Conservation (phyloP, 768 basidiomycete species). For the Russula compacta region DNA sequence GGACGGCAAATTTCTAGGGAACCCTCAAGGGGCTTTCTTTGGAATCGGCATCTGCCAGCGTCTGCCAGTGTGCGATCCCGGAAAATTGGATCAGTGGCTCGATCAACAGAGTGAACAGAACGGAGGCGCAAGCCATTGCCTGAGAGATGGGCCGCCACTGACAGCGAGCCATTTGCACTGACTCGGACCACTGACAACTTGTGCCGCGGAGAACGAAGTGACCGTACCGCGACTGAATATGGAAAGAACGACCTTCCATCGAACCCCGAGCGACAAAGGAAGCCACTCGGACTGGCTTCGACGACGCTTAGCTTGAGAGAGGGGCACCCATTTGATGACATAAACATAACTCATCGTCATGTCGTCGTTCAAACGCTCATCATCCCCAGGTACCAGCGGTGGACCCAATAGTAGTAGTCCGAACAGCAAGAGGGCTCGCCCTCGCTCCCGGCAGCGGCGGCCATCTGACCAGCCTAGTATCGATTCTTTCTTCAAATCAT, state of each 20-base stretch:
- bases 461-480: conserved; percentile 6
- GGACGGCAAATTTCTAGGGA: not conserved
- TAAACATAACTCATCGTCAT: conserved; percentile 8
- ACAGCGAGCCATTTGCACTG: too few relatives aligned
- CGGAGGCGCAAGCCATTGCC: not conserved
- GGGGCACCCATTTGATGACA: not conserved
- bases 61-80: too few relatives aligned
- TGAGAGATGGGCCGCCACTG: too few relatives aligned
- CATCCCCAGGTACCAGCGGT: conserved; percentile 1
- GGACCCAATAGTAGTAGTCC: not conserved
- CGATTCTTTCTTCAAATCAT: conserved; percentile 14
- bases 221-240: not conserved
- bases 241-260: not conserved
- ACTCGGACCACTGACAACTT: not conserved
- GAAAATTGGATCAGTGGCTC: not conserved
- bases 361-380: conserved; percentile 6
- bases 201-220: conserved; percentile 17
- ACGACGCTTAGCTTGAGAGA: not conserved
- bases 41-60: not conserved
- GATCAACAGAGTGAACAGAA: not conserved
- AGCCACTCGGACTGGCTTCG: not conserved
- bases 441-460: not conserved
- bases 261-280: not conserved
- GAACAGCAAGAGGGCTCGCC: conserved; percentile 1
- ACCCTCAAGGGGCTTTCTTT: not conserved